Conservation (phyloP, 345 rosid genomes). For the Adansonia digitata region DNA sequence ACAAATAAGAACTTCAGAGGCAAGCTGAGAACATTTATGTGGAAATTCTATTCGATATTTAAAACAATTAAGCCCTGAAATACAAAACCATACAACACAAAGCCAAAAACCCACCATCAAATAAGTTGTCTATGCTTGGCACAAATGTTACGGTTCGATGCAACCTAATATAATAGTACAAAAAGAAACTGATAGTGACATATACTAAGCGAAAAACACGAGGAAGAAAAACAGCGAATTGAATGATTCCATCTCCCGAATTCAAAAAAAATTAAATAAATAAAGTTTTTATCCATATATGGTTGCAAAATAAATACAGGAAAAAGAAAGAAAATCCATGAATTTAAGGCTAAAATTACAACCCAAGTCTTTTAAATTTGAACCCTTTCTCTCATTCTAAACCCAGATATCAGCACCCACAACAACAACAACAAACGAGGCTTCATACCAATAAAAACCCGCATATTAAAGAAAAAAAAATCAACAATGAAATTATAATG, state of each 20-base stretch:
- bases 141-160: background rate
- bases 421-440: no score
- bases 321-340: background rate
- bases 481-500: no score
- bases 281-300: background rate
- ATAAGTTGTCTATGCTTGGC: background rate
- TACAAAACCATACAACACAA: background rate
- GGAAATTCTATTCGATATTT: background rate
- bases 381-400: background rate
- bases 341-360: background rate
- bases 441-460: no score
- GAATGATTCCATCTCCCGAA: background rate
- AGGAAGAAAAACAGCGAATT: background rate
- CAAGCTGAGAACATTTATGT: background rate
- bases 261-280: background rate
- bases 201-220: background rate
- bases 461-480: no score
- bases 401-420: background rate
- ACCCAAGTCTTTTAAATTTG: background rate
- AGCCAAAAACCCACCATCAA: background rate
- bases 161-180: background rate
- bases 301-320: background rate
- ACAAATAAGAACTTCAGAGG: background rate
- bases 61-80: background rate
- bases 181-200: background rate